Percentiles rank a stretch among this genome's conserved stretches.
Evolutionary conservation across 495 filamentous ascomycete genomes (phyloP).

Genomic region (Jackrogersella minutella): DNA sequence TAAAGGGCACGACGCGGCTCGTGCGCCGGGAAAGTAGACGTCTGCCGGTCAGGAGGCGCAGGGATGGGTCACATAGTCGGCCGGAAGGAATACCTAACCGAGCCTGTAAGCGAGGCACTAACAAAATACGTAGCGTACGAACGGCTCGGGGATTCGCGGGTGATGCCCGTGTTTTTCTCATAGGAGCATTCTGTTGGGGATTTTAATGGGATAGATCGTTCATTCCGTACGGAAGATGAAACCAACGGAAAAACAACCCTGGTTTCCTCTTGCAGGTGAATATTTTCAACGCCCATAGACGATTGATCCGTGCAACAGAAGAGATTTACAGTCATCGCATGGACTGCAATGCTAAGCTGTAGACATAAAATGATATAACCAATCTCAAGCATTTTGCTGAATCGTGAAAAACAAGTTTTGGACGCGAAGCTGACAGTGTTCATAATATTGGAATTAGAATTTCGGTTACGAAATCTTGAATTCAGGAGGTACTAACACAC

Average conservation of each 20-base stretch:
- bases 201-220: neutral
- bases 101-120: neutral
- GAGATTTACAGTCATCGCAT: too few species aligned
- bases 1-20: neutral
- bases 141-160: neutral
- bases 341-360: neutral
- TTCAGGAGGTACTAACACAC: neutral
- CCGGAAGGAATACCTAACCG: neutral
- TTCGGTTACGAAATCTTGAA: neutral
- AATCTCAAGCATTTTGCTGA: neutral
- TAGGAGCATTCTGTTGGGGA: neutral
- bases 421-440: neutral
- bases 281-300: too few species aligned
- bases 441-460: neutral
- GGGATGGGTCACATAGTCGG: neutral
- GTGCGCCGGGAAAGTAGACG: neutral
- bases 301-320: too few species aligned
- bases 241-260: constrained; percentile 1
- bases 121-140: neutral
- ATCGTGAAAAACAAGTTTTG: neutral
- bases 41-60: neutral
- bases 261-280: too few species aligned
- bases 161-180: neutral
- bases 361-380: neutral
- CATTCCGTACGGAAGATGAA: neutral